Evolutionary conservation across 164 flowering plant species (phyloP), one percentile per base, ranked within the genome.

Genomic region (Berberis thunbergii): DNA sequence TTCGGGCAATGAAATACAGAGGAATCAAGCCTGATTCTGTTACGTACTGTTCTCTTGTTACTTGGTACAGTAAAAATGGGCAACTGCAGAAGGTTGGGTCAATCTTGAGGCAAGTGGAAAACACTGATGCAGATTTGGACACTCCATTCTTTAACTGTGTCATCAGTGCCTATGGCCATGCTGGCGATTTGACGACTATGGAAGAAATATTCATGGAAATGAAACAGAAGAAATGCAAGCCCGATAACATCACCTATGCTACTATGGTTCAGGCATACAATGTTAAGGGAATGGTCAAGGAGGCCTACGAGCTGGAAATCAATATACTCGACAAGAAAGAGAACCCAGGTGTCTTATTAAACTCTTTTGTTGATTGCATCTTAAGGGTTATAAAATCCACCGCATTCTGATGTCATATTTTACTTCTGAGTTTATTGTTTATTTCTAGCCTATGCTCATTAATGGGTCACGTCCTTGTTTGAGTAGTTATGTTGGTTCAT

Each of bases 1-100:
- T 89, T 72, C 73, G 62, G 63, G 77, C 75, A 55, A 86, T 91
- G 97, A 90, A 91, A 76, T 77, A 83, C 79, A 77, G 66, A 69
- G 97, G 98, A 13, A 53, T 89, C 76, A 94, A 86, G 79, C 98
- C 97, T 41, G 87, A 83, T 68, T 76, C 87, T 26, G 64, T 91
- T 53, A 94, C 99, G 6, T 91, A 87, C 66, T 86, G 88, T 72
- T 84, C 95, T 52, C 87, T 91, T 64, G 81, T 91, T 2, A 81
- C 71, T 72, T 88, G 81, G 45, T 94, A 84, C 59, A 69, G 85
- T 72, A 83, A 80, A 80, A 82, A 82, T 44, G 87, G 87, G 54
- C 68, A 65, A 38, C 8, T 81, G 52, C 57, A 63, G 49, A 88
- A 81, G 77, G 74, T 93, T 50, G 79, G 74, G 67, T 77, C 87